Conservation (phyloP, 352 stramenopile genomes). For the Phytophthora macrochlamydospora region DNA sequence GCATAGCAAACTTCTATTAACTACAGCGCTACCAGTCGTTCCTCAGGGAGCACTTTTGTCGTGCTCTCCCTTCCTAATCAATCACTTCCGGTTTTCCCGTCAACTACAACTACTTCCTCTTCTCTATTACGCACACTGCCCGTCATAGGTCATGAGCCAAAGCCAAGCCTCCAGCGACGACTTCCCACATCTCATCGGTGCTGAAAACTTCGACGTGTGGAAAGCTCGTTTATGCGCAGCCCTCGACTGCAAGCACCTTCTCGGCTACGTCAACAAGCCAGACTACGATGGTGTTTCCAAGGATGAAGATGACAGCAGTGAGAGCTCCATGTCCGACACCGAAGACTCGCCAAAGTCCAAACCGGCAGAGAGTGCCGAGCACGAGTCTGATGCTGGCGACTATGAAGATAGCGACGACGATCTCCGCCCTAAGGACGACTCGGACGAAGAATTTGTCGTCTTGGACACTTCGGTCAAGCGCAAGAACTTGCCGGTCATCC, state of each 20-base stretch:
- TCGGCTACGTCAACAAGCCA: constrained; percentile 17
- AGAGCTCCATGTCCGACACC: constrained; percentile 1
- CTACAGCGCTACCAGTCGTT: no score
- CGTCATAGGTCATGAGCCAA: constrained; percentile 20
- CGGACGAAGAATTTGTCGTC: neutral
- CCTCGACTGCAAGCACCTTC: constrained; percentile 19
- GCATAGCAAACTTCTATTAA: no score
- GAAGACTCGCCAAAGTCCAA: neutral
- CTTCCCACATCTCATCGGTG: constrained; percentile 13
- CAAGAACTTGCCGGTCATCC: neutral
- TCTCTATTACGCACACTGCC: no score
- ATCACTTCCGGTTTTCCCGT: no score
- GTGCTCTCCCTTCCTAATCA: no score
- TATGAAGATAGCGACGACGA: constrained; percentile 14
- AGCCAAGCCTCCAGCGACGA: constrained; percentile 16
- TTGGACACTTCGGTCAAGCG: constrained; percentile 1
- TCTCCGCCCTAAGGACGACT: constrained; percentile 4
- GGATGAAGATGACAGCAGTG: neutral
- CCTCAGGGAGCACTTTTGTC: no score
- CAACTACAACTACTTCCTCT: no score
- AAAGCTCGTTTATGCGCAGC: constrained; percentile 8
- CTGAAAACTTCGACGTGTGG: constrained; percentile 15
- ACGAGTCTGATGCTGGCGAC: constrained; percentile 7
- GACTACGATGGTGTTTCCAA: constrained; percentile 14
- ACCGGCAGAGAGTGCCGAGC: neutral